phyloP scores from a whole-genome alignment of 441 rosid genomes.

The Erysimum cheiri region DNA sequence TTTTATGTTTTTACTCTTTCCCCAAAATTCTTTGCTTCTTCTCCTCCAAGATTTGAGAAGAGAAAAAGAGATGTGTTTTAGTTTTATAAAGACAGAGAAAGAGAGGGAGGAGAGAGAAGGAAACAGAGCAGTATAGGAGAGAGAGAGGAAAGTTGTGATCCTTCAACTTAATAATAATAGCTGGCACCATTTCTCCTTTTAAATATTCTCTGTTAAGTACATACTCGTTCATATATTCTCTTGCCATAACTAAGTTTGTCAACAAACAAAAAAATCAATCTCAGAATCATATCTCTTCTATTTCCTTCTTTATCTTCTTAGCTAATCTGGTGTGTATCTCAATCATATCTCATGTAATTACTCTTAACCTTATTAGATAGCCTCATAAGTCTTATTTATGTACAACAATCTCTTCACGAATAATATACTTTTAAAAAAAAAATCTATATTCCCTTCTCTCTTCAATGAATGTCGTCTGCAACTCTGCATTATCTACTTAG shows the following conservation, averaged over 20 bases:
- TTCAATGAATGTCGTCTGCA: neutral
- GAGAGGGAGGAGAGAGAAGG: conserved; percentile 36
- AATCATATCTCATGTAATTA: conserved; percentile 30
- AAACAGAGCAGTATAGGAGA: conserved; percentile 18
- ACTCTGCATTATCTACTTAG: conserved; percentile 1
- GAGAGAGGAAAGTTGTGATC: conserved; percentile 64
- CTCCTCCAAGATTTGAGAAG: conserved; percentile 38
- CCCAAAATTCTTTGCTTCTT: conserved; percentile 42
- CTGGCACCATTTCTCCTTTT: conserved; percentile 69
- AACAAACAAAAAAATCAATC: neutral
- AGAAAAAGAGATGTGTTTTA: conserved; percentile 40
- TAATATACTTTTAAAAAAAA: neutral
- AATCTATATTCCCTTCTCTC: neutral
- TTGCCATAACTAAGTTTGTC: conserved; percentile 7
- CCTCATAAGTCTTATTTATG: neutral
- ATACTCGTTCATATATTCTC: conserved; percentile 14
- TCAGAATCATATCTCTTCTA: conserved; percentile 3
- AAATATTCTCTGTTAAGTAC: conserved; percentile 46
- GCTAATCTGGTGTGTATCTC: conserved; percentile 12
- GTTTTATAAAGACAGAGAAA: conserved; percentile 27
- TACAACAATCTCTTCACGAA: neutral
- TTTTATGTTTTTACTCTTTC: conserved; percentile 13
- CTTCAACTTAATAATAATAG: conserved; percentile 60
- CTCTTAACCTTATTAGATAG: conserved; percentile 12
- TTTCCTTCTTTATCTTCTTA: conserved; percentile 5